Base-by-base conservation (phyloP, 768 basidiomycete species). In the Pholiota microspora region DNA sequence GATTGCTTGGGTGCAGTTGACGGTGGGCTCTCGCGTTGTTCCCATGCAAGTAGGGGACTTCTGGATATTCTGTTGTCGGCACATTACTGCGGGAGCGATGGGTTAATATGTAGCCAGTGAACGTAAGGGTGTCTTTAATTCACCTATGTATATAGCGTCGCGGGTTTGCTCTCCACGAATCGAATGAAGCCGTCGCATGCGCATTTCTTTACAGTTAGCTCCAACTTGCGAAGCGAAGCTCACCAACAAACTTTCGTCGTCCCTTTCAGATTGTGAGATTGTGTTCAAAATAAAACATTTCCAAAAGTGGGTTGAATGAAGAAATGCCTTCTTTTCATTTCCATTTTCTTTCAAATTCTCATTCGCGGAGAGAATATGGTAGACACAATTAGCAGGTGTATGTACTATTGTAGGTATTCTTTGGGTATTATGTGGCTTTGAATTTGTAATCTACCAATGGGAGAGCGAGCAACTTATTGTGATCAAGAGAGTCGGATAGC, bases 361-460 rank as follows among this genome's bases (percentile, higher is more conserved):
- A 59, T 45, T 55, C 46, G 50, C 29, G 27, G 49, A 45, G 38
- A 23, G 34, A 23, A 45, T 46, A 29, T 31, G 44, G 13, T n/a
- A n/a, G 25, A 50, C 54, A 49, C 44, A 49, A 62, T 59, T 62
- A 62, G 35, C 57, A 54, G 49, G 54, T 42, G 57, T 48, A 56
- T 42, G 57, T 48, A 56, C 36, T 62, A 62, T 40, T 25, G 31
- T 62, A 62, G 61, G 58, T 59, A 56, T n/a, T 59, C 54, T 42
- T 56, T 44, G 47, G 56, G 35, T 57, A 62, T 62, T 62, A 62
- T 58, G 59, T 59, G n/a, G 55, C 54, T 59, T 62, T 58, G 59
- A 59, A 59, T 62, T 62, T 62, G 61, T 62, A 62, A 53, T 49
- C 38, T 59, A 62, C 50, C 47, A n/a, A 45, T 54, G 52, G 32